phyloP scores from a whole-genome alignment of 495 filamentous ascomycete species.

The Podospora bellae-mahoneyi region DNA sequence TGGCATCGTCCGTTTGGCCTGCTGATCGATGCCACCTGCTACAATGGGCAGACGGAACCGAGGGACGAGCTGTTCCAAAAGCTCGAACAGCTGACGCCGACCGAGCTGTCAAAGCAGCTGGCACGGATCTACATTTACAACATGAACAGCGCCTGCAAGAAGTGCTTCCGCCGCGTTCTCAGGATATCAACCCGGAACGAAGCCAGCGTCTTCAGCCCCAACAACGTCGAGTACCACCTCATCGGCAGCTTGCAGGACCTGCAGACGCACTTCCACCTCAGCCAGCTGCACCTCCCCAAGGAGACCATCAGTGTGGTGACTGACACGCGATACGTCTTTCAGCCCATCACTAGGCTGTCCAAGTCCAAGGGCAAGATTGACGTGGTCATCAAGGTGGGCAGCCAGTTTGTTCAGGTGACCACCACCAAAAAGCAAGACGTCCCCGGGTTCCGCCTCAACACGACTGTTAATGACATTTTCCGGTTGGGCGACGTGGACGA shows the following conservation, averaged over 20 bases:
- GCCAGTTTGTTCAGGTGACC: conserved; percentile 64
- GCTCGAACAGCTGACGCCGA: conserved; percentile 55
- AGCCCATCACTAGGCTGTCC: conserved; percentile 59
- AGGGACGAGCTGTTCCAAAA: conserved; percentile 57
- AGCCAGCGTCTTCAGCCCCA: conserved; percentile 52
- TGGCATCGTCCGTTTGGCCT: conserved; percentile 65
- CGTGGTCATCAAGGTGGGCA: conserved; percentile 61
- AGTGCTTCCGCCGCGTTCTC: conserved; percentile 59
- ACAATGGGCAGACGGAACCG: conserved; percentile 57
- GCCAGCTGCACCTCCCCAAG: conserved; percentile 60
- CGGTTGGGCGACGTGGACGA: conserved; percentile 62
- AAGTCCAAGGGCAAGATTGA: conserved; percentile 65
- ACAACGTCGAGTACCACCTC: conserved; percentile 59
- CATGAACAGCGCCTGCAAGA: conserved; percentile 62
- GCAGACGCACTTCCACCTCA: conserved; percentile 61
- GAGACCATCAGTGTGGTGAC: conserved; percentile 63
- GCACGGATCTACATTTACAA: conserved; percentile 62
- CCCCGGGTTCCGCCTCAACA: conserved; percentile 53
- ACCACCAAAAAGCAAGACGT: conserved; percentile 64
- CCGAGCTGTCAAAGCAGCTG: conserved; percentile 54
- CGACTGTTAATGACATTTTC: conserved; percentile 65
- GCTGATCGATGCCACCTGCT: conserved; percentile 64
- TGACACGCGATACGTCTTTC: conserved; percentile 60
- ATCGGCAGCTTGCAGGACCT: conserved; percentile 58
- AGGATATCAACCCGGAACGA: conserved; percentile 55